Conservation (phyloP, 1,284 basidiomycete species). For the Leccinum fallax region DNA sequence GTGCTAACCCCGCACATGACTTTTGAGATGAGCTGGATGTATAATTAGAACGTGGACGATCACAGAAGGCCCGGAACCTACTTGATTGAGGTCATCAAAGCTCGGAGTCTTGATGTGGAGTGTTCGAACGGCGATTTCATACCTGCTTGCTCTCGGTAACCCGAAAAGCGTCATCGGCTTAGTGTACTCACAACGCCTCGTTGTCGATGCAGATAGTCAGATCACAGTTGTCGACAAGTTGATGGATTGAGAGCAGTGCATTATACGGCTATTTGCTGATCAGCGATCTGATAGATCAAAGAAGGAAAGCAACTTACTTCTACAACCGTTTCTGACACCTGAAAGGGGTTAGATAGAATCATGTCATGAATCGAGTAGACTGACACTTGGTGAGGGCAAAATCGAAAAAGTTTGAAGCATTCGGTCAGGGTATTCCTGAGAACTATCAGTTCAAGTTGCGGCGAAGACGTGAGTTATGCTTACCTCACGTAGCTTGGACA, state of each 20-base stretch:
- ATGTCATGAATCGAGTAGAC: slow-evolving; percentile 17
- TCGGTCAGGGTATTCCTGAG: slow-evolving; percentile 85
- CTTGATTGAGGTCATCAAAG: slow-evolving; percentile 80
- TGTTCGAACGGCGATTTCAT: slow-evolving; percentile 80
- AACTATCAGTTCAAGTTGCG: slow-evolving; percentile 5
- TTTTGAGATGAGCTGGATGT: slow-evolving; percentile 68
- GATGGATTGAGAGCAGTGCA: slow-evolving; percentile 86
- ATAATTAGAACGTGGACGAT: neutral
- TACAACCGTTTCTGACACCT: slow-evolving; percentile 95
- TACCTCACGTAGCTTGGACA: slow-evolving; percentile 85
- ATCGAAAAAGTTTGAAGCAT: slow-evolving; percentile 95
- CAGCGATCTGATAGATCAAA: slow-evolving; percentile 1
- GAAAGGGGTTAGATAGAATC: slow-evolving; percentile 15
- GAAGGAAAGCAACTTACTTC: slow-evolving; percentile 52
- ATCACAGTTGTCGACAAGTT: slow-evolving; percentile 91
- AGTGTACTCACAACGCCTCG: slow-evolving; percentile 74
- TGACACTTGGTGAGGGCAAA: slow-evolving; percentile 85
- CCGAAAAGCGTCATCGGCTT: neutral
- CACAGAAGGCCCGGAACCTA: slow-evolving; percentile 42
- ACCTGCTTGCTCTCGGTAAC: slow-evolving; percentile 43
- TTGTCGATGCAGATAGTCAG: slow-evolving; percentile 92
- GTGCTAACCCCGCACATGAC: slow-evolving; percentile 93
- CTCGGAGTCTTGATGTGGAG: slow-evolving; percentile 73
- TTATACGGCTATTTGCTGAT: slow-evolving; percentile 73
- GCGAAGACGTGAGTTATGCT: slow-evolving; percentile 5